Base-by-base conservation (phyloP, 768 basidiomycete species). In the Kockovaella imperatae region DNA sequence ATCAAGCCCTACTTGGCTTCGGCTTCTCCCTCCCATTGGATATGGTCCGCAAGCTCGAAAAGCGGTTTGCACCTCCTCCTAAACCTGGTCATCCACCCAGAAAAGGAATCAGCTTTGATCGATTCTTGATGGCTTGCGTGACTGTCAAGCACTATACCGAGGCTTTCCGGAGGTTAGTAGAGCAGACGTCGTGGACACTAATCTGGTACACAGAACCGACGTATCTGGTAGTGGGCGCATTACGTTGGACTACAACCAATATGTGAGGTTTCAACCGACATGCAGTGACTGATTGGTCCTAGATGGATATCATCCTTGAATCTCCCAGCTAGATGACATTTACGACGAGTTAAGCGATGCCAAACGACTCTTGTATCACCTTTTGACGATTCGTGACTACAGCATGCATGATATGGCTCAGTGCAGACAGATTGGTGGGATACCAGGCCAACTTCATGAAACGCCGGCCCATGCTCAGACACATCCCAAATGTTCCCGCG, bases 121-220 rank as follows among this genome's bases (percentile, higher is more conserved):
- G 69, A 44, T 71, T 71, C 55, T 56, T 71, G 52, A 68, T 71
- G 69, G 69, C 69, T 36, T 71, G 69, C 47, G 69, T 71, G 13
- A 71, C 69, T n/a, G 69, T 71, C 25, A 71, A 71, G 49, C 69
- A 71, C 47, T 71, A 61, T 42, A 68, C 69, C 0, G 69, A 71
- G 51, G 64, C 59, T 20, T 71, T 71, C 47, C 60, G 69, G 36
- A 49, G 54, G 67, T 68, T 46, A 49, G 66, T 52, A 2, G 34
- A 20, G 18, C 41, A n/a, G 17, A 2, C 5, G 32, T 32, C 7
- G 17, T 17, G 25, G 17, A 7, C 17, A 23, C 18, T 13, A 29
- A 34, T 32, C n/a, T 34, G 26, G 18, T 10, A 40, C 8, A 14
- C 30, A 65, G 67, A 47, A 28, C 58, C 29, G 69, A 71, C 44